Base-by-base conservation (phyloP, 495 filamentous ascomycete genomes). In the Choiromyces venosus region DNA sequence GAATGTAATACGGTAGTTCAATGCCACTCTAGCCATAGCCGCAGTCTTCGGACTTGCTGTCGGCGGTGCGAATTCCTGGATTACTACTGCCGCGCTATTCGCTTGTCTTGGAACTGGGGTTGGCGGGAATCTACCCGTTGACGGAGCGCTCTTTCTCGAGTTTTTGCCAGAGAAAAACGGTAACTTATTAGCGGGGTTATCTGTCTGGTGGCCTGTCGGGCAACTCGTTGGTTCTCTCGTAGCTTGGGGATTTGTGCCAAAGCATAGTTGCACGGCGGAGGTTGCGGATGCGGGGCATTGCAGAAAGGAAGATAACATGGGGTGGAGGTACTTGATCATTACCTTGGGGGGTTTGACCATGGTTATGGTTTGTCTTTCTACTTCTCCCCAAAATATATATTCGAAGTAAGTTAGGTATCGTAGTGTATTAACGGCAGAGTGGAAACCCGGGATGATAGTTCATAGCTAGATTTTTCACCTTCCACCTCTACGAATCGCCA, bases 401-500 rank as follows among this genome's bases (percentile, higher is more conserved):
- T n/a, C 52, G 5, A 8, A 14, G 25, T 14, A 33, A 14, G 25
- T 14, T 33, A 29, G 25, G 25, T 61, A 61, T 61, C n/a, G n/a
- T n/a, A n/a, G n/a, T 61, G 52, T 61, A 14, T 61, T 61, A 12
- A 61, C 10, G 25, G 25, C 3, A 33, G 25, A 61, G n/a, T 29
- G n/a, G 3, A 25, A 2, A 33, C 1, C 25, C 10, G 25, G 52
- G n/a, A n/a, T n/a, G n/a, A 33, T 61, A 61, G 52, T 94, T 92
- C 81, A 71, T 89, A 65, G 81, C 88, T 44, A 90, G 92, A 12
- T 93, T 93, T 82, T 86, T 91, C 75, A 83, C 88, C 72, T 96
- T 96, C 83, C 89, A 89, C 39, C 87, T 96, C 37, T 92, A 88
- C 78, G 92, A 94, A 82, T 92, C 89, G 21, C 92, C 92, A 37